phyloP scores from a whole-genome alignment of 139 green algal genomes.

The Spirogloea muscicola region DNA sequence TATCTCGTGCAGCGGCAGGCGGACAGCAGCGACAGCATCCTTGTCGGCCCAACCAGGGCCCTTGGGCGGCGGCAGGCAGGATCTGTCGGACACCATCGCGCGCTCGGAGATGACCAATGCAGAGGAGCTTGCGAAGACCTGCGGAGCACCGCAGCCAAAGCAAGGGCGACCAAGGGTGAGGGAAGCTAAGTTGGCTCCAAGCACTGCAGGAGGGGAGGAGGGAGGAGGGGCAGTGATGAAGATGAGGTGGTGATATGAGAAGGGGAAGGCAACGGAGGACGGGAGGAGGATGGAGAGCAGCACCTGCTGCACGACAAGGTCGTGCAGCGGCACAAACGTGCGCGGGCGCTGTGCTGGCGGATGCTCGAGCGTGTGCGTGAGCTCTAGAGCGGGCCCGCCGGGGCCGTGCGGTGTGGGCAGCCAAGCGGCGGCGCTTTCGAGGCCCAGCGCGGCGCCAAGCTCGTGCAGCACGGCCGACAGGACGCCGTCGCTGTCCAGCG shows the following conservation, averaged over 20 bases:
- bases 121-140: neutral
- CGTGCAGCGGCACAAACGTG: conserved; percentile 4
- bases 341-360: neutral
- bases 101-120: conserved; percentile 9
- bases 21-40: neutral
- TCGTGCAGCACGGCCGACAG: conserved; percentile 12
- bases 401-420: conserved; percentile 7
- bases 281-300: neutral
- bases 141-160: too few species aligned
- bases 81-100: neutral
- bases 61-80: neutral
- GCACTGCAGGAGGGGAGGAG: neutral
- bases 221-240: neutral
- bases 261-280: neutral
- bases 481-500: conserved; percentile 28
- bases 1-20: neutral
- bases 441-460: conserved; percentile 14
- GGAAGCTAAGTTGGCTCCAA: neutral
- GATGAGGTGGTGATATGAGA: neutral
- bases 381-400: conserved; percentile 3
- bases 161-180: too few species aligned
- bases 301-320: conserved; percentile 15
- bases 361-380: conserved; percentile 18
- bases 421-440: conserved; percentile 26
- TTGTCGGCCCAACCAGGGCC: neutral